phyloP scores from a whole-genome alignment of 169 alveolate genomes.

The Babesia ovis region DNA sequence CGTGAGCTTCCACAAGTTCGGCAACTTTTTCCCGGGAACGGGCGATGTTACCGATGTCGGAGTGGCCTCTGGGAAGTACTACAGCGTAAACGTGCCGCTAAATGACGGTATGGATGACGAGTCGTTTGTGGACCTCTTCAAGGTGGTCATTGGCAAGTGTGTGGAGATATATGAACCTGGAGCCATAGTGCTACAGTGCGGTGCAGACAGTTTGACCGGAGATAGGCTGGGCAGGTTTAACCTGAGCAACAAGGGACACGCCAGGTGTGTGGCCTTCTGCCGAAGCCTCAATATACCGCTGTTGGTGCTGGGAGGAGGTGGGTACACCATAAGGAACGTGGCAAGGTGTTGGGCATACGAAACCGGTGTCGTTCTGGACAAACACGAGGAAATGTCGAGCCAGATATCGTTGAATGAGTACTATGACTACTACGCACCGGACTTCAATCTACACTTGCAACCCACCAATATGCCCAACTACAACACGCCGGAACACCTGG shows the following conservation, averaged over 20 bases:
- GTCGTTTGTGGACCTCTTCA: conserved; percentile 88
- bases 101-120: conserved; percentile 98
- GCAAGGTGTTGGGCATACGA: conserved; percentile 99
- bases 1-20: conserved; percentile 97
- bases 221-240: conserved; percentile 97
- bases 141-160: conserved; percentile 91
- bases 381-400: conserved; percentile 87
- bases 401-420: conserved; percentile 93
- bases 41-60: conserved; percentile 97
- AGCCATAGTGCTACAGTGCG: conserved; percentile 97
- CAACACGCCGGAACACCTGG: conserved; percentile 93
- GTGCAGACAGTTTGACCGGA: conserved; percentile 97
- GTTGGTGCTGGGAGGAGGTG: conserved; percentile 96
- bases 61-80: conserved; percentile 91
- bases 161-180: conserved; percentile 95
- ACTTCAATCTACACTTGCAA: conserved; percentile 91
- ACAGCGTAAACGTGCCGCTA: conserved; percentile 97
- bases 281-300: conserved; percentile 91
- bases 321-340: conserved; percentile 98
- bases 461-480: conserved; percentile 90
- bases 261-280: conserved; percentile 94
- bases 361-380: conserved; percentile 93
- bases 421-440: conserved; percentile 96
- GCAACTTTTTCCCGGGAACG: conserved; percentile 99
- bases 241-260: conserved; percentile 96